Percentiles rank a stretch among this genome's conserved stretches.
Evolutionary conservation across 805 yeast species (phyloP).

Genomic region (Kodamaea leandrae): DNA sequence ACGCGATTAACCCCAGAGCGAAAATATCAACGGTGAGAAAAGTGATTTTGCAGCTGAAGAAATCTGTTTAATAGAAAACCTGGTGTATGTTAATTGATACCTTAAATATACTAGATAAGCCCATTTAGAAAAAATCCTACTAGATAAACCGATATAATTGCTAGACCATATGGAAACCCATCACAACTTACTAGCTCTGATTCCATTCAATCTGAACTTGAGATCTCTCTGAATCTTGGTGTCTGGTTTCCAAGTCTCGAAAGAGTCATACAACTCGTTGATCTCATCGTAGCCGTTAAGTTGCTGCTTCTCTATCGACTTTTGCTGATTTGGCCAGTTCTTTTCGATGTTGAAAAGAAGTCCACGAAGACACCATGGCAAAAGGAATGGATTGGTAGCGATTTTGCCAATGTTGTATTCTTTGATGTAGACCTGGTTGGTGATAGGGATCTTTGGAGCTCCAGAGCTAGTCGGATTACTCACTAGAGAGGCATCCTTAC

Average conservation of each 20-base stretch:
- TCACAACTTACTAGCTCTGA: conserved; percentile 40
- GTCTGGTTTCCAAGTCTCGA: conserved; percentile 85
- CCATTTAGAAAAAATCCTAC: too few species aligned
- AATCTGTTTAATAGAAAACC: too few species aligned
- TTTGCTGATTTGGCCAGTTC: conserved; percentile 44
- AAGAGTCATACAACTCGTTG: conserved; percentile 59
- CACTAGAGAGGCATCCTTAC: too few species aligned
- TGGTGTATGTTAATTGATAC: too few species aligned
- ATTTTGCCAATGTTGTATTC: conserved; percentile 62
- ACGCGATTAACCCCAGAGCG: not conserved
- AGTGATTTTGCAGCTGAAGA: too few species aligned
- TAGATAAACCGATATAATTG: too few species aligned
- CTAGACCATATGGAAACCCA: too few species aligned
- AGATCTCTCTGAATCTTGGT: conserved; percentile 78
- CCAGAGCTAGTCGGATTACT: too few species aligned
- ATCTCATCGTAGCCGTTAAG: conserved; percentile 52
- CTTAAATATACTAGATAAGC: too few species aligned
- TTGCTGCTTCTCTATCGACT: conserved; percentile 19
- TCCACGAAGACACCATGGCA: conserved; percentile 94
- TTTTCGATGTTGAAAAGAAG: conserved; percentile 61
- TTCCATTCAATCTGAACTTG: conserved; percentile 69
- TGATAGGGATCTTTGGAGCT: conserved; percentile 22
- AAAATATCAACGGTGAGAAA: too few species aligned
- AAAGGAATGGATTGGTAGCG: conserved; percentile 75
- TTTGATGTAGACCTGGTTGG: conserved; percentile 36